Percentiles rank a stretch among this genome's conserved stretches.
These are phyloP conservation scores for Trametes sp. DNA, from an alignment of 1,284 basidiomycete genomes.

Conservation along the genomic window DNA sequence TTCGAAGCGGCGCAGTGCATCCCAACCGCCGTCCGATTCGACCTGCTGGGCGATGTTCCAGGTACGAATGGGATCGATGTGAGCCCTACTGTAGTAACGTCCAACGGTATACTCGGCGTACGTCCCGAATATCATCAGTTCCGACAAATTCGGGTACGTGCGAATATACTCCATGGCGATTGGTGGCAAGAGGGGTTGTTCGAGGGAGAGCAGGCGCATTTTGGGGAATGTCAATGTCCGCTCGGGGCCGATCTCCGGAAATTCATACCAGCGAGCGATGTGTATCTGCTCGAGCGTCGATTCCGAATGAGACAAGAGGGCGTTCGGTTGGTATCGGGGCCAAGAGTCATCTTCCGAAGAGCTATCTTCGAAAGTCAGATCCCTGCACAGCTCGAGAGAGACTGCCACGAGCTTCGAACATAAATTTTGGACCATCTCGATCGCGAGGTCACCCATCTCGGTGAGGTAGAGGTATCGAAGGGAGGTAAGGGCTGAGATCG, in stretches of 20 bases:
- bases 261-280: not conserved
- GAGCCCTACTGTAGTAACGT: not conserved
- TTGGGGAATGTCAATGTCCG: not conserved
- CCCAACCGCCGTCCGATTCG: not conserved
- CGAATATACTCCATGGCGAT: not conserved
- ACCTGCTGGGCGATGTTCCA: not conserved
- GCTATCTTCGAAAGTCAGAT: not conserved
- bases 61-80: not conserved
- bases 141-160: not conserved
- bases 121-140: not conserved
- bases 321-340: not conserved
- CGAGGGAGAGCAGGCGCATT: not conserved
- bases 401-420: not conserved
- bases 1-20: not conserved
- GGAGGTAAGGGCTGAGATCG: not conserved
- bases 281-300: not conserved
- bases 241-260: not conserved
- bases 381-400: not conserved
- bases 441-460: not conserved
- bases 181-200: not conserved
- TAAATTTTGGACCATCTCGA: not conserved
- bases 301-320: not conserved
- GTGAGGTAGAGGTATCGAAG: not conserved
- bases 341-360: not conserved
- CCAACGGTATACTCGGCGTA: not conserved